Evolutionary conservation across 306 rosid species (phyloP).

Genomic region (Lablab purpureus): DNA sequence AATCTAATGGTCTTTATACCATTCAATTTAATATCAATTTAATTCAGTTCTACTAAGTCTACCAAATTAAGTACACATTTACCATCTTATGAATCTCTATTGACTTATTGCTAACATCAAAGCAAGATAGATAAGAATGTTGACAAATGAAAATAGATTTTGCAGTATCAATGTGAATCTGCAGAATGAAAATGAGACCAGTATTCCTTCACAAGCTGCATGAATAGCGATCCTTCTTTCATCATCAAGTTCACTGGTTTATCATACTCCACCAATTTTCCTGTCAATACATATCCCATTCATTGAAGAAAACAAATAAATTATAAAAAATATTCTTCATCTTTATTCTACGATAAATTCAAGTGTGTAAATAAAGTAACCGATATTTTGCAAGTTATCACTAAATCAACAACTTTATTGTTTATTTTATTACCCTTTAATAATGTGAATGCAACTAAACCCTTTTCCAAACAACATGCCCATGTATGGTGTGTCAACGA

Average conservation of each 20-base stretch:
- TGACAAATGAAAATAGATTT: neutral
- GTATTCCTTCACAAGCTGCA: slow-evolving; percentile 68
- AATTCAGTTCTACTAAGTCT: too few relatives aligned
- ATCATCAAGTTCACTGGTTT: slow-evolving; percentile 64
- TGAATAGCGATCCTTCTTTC: slow-evolving; percentile 67
- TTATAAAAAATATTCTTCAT: neutral
- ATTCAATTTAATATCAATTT: too few relatives aligned
- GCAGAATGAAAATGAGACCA: slow-evolving; percentile 74
- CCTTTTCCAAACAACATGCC: neutral
- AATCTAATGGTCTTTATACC: too few relatives aligned
- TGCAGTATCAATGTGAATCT: slow-evolving; percentile 50
- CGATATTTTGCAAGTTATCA: neutral
- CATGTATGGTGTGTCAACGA: neutral
- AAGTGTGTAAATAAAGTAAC: neutral
- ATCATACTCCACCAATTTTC: slow-evolving; percentile 67
- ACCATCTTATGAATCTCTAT: too few relatives aligned
- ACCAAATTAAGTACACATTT: too few relatives aligned
- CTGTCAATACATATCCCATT: slow-evolving; percentile 10
- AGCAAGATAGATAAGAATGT: neutral
- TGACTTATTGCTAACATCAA: neutral
- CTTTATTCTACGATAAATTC: neutral
- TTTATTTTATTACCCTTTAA: neutral
- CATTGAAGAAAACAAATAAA: neutral
- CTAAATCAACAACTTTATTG: neutral
- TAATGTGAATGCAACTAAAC: neutral